Evolutionary conservation across 768 basidiomycete genomes (phyloP).

Genomic region (Macrolepiota fuliginosa): DNA sequence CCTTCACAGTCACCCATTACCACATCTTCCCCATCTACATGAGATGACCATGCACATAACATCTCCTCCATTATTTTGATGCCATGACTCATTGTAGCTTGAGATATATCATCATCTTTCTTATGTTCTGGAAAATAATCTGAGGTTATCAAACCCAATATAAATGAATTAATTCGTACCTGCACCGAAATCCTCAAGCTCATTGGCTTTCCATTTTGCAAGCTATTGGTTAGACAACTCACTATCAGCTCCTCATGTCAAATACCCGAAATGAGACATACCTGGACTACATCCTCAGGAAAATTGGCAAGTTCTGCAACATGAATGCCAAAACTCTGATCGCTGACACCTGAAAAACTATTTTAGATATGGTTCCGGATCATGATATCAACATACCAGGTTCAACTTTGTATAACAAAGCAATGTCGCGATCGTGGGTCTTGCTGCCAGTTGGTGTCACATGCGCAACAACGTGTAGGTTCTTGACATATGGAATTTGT

Average conservation of each 20-base stretch:
- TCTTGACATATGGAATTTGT: conserved; percentile 84
- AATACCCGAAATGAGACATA: conserved; percentile 2
- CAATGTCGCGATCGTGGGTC: conserved; percentile 71
- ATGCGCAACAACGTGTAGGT: conserved; percentile 94
- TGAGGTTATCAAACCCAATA: background rate
- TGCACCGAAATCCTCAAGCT: conserved; percentile 79
- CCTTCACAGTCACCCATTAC: conserved; percentile 36
- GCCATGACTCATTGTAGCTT: conserved; percentile 71
- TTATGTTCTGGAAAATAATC: conserved; percentile 13
- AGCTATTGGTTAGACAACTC: conserved; percentile 44
- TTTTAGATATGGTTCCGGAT: background rate
- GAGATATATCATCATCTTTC: conserved; percentile 41
- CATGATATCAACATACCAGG: conserved; percentile 54
- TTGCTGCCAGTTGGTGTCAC: conserved; percentile 79
- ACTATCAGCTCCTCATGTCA: background rate
- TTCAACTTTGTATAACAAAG: conserved; percentile 90
- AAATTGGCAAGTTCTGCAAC: conserved; percentile 98
- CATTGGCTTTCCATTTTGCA: conserved; percentile 87
- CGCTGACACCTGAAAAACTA: conserved; percentile 73
- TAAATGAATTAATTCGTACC: background rate
- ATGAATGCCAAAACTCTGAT: conserved; percentile 98
- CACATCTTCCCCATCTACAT: conserved; percentile 48
- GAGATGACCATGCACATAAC: conserved; percentile 57
- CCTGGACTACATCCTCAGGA: conserved; percentile 88
- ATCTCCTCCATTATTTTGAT: conserved; percentile 79